These are phyloP conservation scores for Panicum hallii DNA, from an alignment of 202 grass and related monocot genomes.

Conservation along the genomic window DNA sequence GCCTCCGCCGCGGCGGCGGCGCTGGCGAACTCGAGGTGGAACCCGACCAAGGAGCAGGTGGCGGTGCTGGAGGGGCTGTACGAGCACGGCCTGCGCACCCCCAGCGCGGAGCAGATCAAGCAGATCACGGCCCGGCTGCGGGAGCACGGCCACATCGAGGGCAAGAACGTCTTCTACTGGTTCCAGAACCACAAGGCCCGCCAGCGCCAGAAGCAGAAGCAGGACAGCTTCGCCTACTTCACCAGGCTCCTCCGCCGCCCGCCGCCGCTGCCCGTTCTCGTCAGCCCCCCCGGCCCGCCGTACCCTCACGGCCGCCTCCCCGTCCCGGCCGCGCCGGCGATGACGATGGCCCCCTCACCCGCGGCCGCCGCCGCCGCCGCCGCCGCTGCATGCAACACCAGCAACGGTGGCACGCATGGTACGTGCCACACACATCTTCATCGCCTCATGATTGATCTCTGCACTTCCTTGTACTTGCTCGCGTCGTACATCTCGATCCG, in stretches of 20 bases:
- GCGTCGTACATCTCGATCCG: not conserved
- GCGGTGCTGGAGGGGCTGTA: constrained; percentile 76
- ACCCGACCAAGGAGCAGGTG: constrained; percentile 87
- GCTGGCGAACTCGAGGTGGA: constrained; percentile 68
- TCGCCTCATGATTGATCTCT: not conserved
- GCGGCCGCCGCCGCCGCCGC: not conserved
- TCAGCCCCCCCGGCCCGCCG: not conserved
- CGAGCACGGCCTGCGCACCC: constrained; percentile 67
- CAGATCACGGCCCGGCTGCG: constrained; percentile 66
- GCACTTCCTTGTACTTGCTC: not conserved
- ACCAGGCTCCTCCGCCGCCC: constrained; percentile 58
- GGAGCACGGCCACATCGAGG: constrained; percentile 80
- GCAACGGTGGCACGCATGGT: not conserved
- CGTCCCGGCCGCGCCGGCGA: not conserved
- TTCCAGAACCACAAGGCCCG: constrained; percentile 95
- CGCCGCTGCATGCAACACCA: constrained; percentile 21
- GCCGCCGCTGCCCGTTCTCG: constrained; percentile 41
- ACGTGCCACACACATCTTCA: not conserved
- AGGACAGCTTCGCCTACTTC: constrained; percentile 82
- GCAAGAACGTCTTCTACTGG: constrained; percentile 99
- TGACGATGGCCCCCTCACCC: not conserved
- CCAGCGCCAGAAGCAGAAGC: constrained; percentile 81
- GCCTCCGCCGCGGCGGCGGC: not conserved
- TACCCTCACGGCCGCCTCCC: not conserved
- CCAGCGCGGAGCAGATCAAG: constrained; percentile 77